These are phyloP conservation scores for Asterophora lycoperdoides DNA, from an alignment of 768 basidiomycete genomes.

Conservation along the genomic window DNA sequence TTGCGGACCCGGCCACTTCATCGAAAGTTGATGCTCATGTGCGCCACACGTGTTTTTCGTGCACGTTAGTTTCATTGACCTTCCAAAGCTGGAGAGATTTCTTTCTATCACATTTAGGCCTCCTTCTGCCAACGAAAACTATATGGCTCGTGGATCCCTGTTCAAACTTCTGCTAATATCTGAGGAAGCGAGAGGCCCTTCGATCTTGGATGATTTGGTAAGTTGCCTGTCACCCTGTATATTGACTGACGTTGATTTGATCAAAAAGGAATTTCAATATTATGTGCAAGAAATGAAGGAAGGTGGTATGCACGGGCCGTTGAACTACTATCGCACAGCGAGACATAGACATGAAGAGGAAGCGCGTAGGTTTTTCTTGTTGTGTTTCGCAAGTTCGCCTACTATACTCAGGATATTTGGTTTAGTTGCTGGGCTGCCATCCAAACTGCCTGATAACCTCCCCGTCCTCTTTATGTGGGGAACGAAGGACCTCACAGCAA, in stretches of 20 bases:
- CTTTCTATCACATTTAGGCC: slow-evolving; percentile 25
- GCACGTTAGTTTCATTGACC: neutral
- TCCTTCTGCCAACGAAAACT: slow-evolving; percentile 16
- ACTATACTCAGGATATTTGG: slow-evolving; percentile 4
- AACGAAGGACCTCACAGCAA: slow-evolving; percentile 48
- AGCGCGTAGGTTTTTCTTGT: slow-evolving; percentile 25
- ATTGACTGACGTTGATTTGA: neutral
- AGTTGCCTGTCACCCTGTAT: neutral
- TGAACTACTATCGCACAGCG: slow-evolving; percentile 74
- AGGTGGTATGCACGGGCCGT: slow-evolving; percentile 58
- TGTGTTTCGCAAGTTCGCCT: neutral
- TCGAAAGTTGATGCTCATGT: slow-evolving; percentile 57
- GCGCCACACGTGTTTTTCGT: slow-evolving; percentile 11
- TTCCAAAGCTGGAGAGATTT: slow-evolving; percentile 36
- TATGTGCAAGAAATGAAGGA: slow-evolving; percentile 43
- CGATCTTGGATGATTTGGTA: slow-evolving; percentile 24
- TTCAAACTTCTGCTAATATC: slow-evolving; percentile 21
- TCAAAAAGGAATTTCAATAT: slow-evolving; percentile 51
- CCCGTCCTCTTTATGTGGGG: slow-evolving; percentile 64
- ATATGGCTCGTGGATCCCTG: slow-evolving; percentile 22
- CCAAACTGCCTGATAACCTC: slow-evolving; percentile 41
- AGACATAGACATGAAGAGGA: slow-evolving; percentile 67
- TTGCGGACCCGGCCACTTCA: slow-evolving; percentile 49
- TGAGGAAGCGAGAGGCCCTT: slow-evolving; percentile 10
- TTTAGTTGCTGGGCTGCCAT: slow-evolving; percentile 41